Base-by-base conservation (phyloP, 768 basidiomycete genomes). In the Cyathus striatus region DNA sequence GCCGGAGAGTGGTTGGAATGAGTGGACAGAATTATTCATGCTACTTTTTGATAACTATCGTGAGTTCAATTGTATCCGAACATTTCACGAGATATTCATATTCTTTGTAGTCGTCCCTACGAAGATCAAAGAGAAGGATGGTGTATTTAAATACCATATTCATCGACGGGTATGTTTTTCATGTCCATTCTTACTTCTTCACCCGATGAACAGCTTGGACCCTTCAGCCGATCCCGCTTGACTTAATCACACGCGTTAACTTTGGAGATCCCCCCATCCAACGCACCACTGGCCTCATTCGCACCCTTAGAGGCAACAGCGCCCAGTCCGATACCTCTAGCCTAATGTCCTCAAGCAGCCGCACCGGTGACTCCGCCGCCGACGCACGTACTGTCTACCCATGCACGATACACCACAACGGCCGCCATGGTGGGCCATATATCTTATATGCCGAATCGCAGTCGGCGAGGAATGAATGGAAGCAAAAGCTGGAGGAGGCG, bases 21-120 rank as follows among this genome's bases (percentile, higher is more conserved):
- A n/a, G n/a, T 93, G 90, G 85, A 79, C 78, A 16, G 92, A 97
- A 52, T 68, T 94, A 1, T 88, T 85, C 50, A 84, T 94, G 2
- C 69, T 97, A 43, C 68, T 99, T 3, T 96, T 99, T 57, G 96
- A 99, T 58, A 92, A 98, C 56, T 99, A 96, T 53, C 60, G 92
- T 92, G 52, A 59, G 86, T 21, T n/a, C 23, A 23, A 18, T 45
- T 24, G 25, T 30, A 2, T 26, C 22, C n/a, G 14, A 1, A 40
- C 20, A 40, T 6, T 41, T 39, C 48, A 4, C 14, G 39, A 27
- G 26, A 16, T 7, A 23, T 58, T 40, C 56, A 43, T 14, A 21
- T 23, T 22, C 14, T 36, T 46, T 30, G 10, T 51, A 92, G 91
- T 94, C 57, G 88, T 93, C 22, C 77, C 90, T 73, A 90, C 90